These are phyloP conservation scores for Carex arenaria DNA, from an alignment of 202 grass and related monocot genomes.

Conservation along the genomic window DNA sequence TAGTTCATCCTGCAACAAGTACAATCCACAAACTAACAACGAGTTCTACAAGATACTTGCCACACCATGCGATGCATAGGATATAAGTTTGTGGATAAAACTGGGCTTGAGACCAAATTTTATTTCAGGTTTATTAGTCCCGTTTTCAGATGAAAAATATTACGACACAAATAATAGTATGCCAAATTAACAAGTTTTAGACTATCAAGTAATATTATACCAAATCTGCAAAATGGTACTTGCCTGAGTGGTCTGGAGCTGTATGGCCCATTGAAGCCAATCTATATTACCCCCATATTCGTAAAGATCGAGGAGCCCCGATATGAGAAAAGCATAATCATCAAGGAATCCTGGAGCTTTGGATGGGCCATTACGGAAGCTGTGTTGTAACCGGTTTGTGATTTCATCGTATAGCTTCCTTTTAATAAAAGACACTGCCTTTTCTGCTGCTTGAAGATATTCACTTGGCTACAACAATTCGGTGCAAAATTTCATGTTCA, in stretches of 20 bases:
- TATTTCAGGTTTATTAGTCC: neutral
- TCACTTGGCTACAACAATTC: conserved; percentile 61
- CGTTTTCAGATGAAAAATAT: neutral
- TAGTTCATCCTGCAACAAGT: conserved; percentile 57
- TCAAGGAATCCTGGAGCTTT: conserved; percentile 97
- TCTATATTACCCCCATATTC: conserved; percentile 78
- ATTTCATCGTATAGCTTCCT: conserved; percentile 58
- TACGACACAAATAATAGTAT: neutral
- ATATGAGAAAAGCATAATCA: conserved; percentile 90
- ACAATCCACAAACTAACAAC: neutral
- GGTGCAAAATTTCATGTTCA: neutral
- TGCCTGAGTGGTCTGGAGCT: conserved; percentile 86
- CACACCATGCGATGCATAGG: neutral
- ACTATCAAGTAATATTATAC: neutral
- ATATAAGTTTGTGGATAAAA: neutral
- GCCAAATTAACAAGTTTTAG: neutral
- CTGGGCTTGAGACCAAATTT: neutral
- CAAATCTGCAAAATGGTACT: conserved; percentile 1
- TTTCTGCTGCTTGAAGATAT: conserved; percentile 79
- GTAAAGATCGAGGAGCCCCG: conserved; percentile 79
- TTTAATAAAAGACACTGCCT: conserved; percentile 74
- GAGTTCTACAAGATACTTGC: neutral
- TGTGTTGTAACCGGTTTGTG: conserved; percentile 66
- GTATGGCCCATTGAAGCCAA: conserved; percentile 76
- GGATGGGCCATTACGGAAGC: conserved; percentile 83